Base-by-base conservation (phyloP, 1,139 yeast genomes). In the Nakaseomyces glabratus region DNA sequence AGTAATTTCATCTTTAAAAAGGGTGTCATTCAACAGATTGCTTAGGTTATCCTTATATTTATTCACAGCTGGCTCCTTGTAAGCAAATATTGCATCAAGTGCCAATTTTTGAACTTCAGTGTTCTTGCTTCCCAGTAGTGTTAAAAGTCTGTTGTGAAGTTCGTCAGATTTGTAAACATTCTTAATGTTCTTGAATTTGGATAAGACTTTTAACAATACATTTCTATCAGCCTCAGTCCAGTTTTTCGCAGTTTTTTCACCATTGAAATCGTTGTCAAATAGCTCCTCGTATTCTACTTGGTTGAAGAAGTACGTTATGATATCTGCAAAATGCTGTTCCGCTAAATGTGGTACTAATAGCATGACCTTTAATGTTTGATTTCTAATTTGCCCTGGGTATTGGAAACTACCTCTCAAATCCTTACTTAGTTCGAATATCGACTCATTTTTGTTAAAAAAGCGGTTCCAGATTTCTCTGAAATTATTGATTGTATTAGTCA, bases 1-100 rank as follows among this genome's bases (percentile, higher is more conserved):
- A 20, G 82, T 64, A 22, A 88, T 62, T 57, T 88, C 96, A 56
- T 93, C 98, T 41, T 85, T 74, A 61, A 85, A 88, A 16, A 79
- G 64, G 1, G 84, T 72, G 44, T 86, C 95, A 53, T 88, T 95
- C 20, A 90, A 62, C 38, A 93, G 61, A 46, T 82, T 86, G 35
- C 63, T 69, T 48, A 93, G 63, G 45, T 79, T 78, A 43, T 82
- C 95, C 41, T 68, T 66, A 53, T 86, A 88, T 54, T 78, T 82
- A 36, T 67, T 67, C 21, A 84, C 60, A 1, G 66, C 62, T 1
- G 71, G 68, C 38, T 71, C 67, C 43, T 76, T 74, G 66, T 71
- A 82, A 31, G 81, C 74, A 30, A 85, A 58, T n/a, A 90, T 51
- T 32, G 82, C 81, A 39, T 73, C 71, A 34, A 90, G 62, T 0